Percentiles rank a stretch among this genome's conserved stretches.
phyloP scores from a whole-genome alignment of 108 stramenopile genomes.

The Pseudonitzschia multistriata region DNA sequence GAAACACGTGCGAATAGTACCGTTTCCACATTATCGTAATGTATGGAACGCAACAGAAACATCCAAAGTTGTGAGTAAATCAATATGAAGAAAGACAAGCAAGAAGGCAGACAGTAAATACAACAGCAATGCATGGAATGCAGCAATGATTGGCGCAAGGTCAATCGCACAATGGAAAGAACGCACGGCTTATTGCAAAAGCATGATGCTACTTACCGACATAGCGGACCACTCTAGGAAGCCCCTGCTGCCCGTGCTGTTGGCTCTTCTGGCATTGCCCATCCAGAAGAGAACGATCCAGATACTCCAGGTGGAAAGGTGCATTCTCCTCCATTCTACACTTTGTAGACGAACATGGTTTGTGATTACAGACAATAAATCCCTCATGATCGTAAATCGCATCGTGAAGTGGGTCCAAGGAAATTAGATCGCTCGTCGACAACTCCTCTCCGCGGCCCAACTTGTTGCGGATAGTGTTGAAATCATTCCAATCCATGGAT shows the following conservation, averaged over 20 bases:
- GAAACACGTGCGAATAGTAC: constrained; percentile 19
- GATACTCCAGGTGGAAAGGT: background rate
- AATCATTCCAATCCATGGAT: background rate
- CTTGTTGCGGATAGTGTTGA: constrained; percentile 1
- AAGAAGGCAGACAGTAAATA: no score
- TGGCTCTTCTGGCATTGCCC: no score
- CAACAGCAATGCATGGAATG: background rate
- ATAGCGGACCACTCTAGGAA: constrained; percentile 22
- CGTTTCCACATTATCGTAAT: no score
- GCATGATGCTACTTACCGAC: background rate
- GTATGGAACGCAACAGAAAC: no score
- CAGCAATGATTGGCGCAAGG: background rate
- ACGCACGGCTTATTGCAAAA: background rate
- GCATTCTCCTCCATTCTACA: constrained; percentile 1
- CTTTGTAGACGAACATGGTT: no score
- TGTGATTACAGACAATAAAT: no score
- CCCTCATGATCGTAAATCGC: background rate
- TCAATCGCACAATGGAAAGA: background rate
- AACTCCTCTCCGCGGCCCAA: constrained; percentile 1
- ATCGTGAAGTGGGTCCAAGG: constrained; percentile 1
- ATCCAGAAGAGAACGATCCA: constrained; percentile 23
- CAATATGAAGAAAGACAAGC: no score
- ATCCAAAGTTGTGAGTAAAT: no score
- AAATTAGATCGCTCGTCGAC: background rate
- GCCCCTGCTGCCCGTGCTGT: background rate